These are phyloP conservation scores for Echria macrotheca DNA, from an alignment of 495 filamentous ascomycete species.

Conservation along the genomic window DNA sequence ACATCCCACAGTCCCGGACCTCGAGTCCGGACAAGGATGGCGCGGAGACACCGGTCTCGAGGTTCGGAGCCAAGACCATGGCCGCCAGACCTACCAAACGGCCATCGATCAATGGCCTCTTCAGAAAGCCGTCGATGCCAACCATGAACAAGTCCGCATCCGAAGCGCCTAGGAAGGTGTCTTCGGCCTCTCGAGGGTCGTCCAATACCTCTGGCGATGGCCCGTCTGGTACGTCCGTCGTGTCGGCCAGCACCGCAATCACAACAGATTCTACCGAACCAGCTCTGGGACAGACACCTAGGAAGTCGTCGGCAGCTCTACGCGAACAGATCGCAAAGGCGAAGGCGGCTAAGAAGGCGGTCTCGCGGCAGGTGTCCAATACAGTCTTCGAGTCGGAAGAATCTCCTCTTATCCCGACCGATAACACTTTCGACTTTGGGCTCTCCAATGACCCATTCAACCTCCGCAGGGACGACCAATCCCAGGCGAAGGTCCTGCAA, in stretches of 20 bases:
- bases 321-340: constrained; percentile 91
- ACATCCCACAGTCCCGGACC: constrained; percentile 28
- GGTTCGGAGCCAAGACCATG: constrained; percentile 46
- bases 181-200: constrained; percentile 39
- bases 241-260: constrained; percentile 31
- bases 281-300: constrained; percentile 28
- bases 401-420: constrained; percentile 39
- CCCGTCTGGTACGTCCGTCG: constrained; percentile 30
- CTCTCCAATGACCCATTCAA: constrained; percentile 60
- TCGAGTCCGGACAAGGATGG: constrained; percentile 40
- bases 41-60: constrained; percentile 24
- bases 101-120: constrained; percentile 50
- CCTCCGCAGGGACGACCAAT: constrained; percentile 54
- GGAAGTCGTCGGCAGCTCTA: constrained; percentile 74
- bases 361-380: constrained; percentile 32
- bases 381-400: constrained; percentile 32
- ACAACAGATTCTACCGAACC: constrained; percentile 35
- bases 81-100: constrained; percentile 46
- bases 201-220: constrained; percentile 46
- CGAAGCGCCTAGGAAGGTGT: constrained; percentile 33
- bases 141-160: constrained; percentile 33
- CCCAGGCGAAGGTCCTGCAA: constrained; percentile 58
- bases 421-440: constrained; percentile 52
- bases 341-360: constrained; percentile 72
- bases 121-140: constrained; percentile 47